Evolutionary conservation across 2,329 filamentous ascomycete genomes (phyloP).

Genomic region (Fusarium subtropicale): DNA sequence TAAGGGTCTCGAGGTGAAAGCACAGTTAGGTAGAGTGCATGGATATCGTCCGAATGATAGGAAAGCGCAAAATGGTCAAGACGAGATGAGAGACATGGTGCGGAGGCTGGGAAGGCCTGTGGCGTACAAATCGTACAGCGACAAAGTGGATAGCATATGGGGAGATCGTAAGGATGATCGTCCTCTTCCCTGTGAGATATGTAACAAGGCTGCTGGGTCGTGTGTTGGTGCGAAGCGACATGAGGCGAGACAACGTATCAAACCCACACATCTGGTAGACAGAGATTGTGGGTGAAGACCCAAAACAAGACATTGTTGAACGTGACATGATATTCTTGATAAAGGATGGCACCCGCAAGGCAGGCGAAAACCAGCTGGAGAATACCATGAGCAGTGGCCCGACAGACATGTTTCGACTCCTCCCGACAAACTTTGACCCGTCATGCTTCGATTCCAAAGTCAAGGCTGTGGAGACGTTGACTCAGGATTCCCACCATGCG

Average conservation of each 20-base stretch:
- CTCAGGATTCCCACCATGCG: slow-evolving; percentile 23
- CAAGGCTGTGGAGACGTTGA: slow-evolving; percentile 34
- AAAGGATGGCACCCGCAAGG: slow-evolving; percentile 10
- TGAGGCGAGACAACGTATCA: slow-evolving; percentile 36
- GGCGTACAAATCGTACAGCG: slow-evolving; percentile 6
- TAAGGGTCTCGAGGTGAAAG: slow-evolving; percentile 36
- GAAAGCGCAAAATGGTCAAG: slow-evolving; percentile 28
- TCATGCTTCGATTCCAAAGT: slow-evolving; percentile 33
- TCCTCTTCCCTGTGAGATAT: slow-evolving; percentile 43
- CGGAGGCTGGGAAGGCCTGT: slow-evolving; percentile 13
- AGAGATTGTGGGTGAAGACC: slow-evolving; percentile 13
- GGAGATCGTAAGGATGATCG: slow-evolving; percentile 44
- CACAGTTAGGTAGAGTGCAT: slow-evolving; percentile 33
- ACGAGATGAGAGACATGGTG: slow-evolving; percentile 38
- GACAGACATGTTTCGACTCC: slow-evolving; percentile 25
- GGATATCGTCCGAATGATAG: slow-evolving; percentile 30
- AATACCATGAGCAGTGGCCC: slow-evolving; percentile 8
- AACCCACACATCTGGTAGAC: slow-evolving; percentile 13
- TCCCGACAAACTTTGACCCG: slow-evolving; percentile 15
- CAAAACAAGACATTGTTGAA: slow-evolving; percentile 22
- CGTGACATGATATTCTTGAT: slow-evolving; percentile 4
- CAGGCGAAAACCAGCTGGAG: slow-evolving; percentile 8
- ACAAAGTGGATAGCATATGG: slow-evolving; percentile 35
- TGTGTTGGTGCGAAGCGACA: slow-evolving; percentile 29
- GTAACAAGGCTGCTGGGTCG: slow-evolving; percentile 30